Evolutionary conservation across 306 rosid genomes (phyloP), one percentile per base, ranked within the genome.

Genomic region (Amphicarpaea edgeworthii): DNA sequence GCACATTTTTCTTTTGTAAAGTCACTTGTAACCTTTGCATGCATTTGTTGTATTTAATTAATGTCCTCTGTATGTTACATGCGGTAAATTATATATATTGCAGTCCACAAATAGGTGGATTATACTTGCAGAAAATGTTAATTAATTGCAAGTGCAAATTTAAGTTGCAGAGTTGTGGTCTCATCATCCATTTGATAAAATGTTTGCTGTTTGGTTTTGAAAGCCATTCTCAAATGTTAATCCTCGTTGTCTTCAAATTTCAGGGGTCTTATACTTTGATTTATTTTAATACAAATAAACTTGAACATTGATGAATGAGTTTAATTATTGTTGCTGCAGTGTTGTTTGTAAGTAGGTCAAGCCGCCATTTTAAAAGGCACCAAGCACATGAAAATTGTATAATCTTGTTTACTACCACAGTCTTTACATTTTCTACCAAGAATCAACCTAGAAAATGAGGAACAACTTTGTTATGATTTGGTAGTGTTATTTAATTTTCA

Each of bases 1-100:
- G 81, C n/a, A 20, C 50, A 45, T 46, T 71, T 70, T 80, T 57
- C 57, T 65, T 70, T 58, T 70, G 77, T 76, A 65, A 38, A 70
- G 64, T 77, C n/a, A 2, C 20, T 38, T 63, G 55, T 70, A 38
- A 57, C 66, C 40, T 76, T 41, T 43, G 28, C 46, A 40, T 76
- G 47, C 83, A 51, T 42, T 5, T 17, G 23, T 67, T 78, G 73
- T 77, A 83, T 73, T 63, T 10, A 2, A 83, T 73, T 63, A 7
- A 2, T 32, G 70, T 15, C 41, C 34, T 24, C 8, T 6, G 77
- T 46, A 59, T 66, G 69, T 78, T 61, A 41, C 40, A 17, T 43
- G 1, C 12, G 37, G 30, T 73, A 66, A 57, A 49, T 69, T 64
- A 17, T 54, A 19, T 64, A 17, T 54, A 19, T 42, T 67, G 68